Base-by-base conservation (phyloP, 23 red algal genomes). In the Cyanidioschyzon merolae region DNA sequence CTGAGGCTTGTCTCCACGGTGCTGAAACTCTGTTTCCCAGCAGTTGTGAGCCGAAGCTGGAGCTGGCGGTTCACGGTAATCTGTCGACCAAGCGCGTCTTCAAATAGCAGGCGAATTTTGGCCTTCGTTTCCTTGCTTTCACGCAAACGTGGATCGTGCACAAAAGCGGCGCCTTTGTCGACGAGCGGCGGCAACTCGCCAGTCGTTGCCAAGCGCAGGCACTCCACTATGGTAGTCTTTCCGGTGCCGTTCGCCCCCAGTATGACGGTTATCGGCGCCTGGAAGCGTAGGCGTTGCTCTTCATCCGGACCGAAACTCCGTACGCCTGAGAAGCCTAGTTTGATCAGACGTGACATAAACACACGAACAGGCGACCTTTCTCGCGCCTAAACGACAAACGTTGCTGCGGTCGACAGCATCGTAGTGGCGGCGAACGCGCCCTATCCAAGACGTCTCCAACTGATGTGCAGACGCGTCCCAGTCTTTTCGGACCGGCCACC, bases 191-290 rank as follows among this genome's bases (percentile, higher is more conserved):
- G 94, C 38, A 91, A 58, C 15, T 98, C 94, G 27, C 94, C 94
- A n/a, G 88, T 98, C 50, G 83, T 77, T 7, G 94, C 94, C 88
- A 98, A 83, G 76, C 91, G 90, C 25, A 98, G 68, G 38, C 88
- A 88, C 68, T 98, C 94, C n/a, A 98, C 90, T 31, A 98, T 83
- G 16, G 88, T 98, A 24, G 88, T 98, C 82, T 98, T 98, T 0
- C 94, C 94, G 50, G 85, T 83, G n/a, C 94, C 94, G 50, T 98
- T 98, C 29, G 80, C 59, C 37, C 94, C 94, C 1, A 89, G 81
- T 74, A 98, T 98, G 76, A 98, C 90, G 24, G 94, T 98, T 17
- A 98, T 82, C 57, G 94, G 94, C 82, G 77, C 84, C 58, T 76
- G 84, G 77, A 98, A 98, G 75, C 84, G 79, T 37, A 98, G 85